Conservation (phyloP, 2,329 filamentous ascomycete species). For the Lasiodiplodia citricola region DNA sequence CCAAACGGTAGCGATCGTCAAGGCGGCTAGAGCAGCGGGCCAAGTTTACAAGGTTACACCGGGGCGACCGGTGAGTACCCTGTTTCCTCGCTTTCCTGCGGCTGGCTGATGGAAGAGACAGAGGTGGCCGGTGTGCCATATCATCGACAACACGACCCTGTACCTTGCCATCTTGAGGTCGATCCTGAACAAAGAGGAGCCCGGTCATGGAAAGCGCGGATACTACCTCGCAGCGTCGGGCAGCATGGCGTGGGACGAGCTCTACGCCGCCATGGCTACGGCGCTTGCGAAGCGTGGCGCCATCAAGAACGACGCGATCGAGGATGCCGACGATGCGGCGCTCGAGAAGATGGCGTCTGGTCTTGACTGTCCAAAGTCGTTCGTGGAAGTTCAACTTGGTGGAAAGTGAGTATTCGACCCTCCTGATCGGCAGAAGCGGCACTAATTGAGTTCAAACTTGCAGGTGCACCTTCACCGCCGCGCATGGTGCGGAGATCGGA, state of each 20-base stretch:
- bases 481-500: conserved; percentile 49
- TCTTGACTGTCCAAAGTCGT: conserved; percentile 40
- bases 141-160: conserved; percentile 54
- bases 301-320: conserved; percentile 47
- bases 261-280: conserved; percentile 55
- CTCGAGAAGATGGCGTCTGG: conserved; percentile 51
- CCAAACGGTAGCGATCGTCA: conserved; percentile 57
- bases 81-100: background rate
- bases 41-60: conserved; percentile 52
- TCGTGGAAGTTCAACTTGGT: conserved; percentile 50
- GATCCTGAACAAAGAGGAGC: conserved; percentile 49
- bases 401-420: conserved; percentile 47
- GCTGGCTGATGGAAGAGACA: conserved; percentile 30
- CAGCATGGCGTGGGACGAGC: conserved; percentile 56
- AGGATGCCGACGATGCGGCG: conserved; percentile 41
- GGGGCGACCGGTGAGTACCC: conserved; percentile 41
- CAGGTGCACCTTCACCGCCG: conserved; percentile 53
- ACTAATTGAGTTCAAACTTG: conserved; percentile 20
- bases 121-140: conserved; percentile 61
- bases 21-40: conserved; percentile 49
- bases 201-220: conserved; percentile 50
- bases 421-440: background rate
- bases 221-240: conserved; percentile 60
- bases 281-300: conserved; percentile 48
- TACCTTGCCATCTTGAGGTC: conserved; percentile 54